Conservation (phyloP, 2,329 filamentous ascomycete species). For the Fusarium brevicatenulatum region DNA sequence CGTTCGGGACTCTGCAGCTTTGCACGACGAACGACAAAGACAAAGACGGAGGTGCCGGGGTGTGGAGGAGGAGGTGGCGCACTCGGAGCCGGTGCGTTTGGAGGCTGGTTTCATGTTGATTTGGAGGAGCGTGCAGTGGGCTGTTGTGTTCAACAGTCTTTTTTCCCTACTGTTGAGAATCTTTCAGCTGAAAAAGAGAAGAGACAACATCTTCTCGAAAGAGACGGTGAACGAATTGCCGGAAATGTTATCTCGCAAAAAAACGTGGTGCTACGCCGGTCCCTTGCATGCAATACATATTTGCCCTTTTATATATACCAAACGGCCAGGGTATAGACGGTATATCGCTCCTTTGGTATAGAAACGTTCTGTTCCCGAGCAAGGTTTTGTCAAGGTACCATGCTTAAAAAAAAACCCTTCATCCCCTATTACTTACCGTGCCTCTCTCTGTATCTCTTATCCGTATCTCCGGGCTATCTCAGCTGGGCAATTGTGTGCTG, state of each 20-base stretch:
- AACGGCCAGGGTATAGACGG: slow-evolving; percentile 11
- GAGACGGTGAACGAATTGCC: slow-evolving; percentile 24
- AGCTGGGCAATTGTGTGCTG: neutral
- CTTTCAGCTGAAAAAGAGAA: neutral
- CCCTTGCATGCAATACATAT: slow-evolving; percentile 32
- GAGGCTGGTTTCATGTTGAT: slow-evolving; percentile 38
- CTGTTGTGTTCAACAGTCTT: slow-evolving; percentile 15
- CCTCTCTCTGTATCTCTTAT: slow-evolving; percentile 14
- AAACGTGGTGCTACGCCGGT: slow-evolving; percentile 21
- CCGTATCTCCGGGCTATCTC: neutral
- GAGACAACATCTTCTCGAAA: slow-evolving; percentile 4
- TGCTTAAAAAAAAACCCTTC: neutral
- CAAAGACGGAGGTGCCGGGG: slow-evolving; percentile 15
- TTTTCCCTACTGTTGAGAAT: neutral
- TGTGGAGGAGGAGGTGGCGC: slow-evolving; percentile 15
- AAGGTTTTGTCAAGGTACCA: slow-evolving; percentile 2
- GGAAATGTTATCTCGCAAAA: slow-evolving; percentile 13
- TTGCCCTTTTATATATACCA: slow-evolving; percentile 17
- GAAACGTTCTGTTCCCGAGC: slow-evolving; percentile 27
- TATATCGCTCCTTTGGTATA: slow-evolving; percentile 26
- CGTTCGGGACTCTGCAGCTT: neutral
- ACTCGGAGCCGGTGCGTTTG: slow-evolving; percentile 23
- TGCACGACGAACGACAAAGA: neutral
- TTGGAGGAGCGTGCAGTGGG: slow-evolving; percentile 40
- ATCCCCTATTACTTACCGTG: slow-evolving; percentile 19